phyloP scores from a whole-genome alignment of 305 asterid species.

The Solanum hybrid region DNA sequence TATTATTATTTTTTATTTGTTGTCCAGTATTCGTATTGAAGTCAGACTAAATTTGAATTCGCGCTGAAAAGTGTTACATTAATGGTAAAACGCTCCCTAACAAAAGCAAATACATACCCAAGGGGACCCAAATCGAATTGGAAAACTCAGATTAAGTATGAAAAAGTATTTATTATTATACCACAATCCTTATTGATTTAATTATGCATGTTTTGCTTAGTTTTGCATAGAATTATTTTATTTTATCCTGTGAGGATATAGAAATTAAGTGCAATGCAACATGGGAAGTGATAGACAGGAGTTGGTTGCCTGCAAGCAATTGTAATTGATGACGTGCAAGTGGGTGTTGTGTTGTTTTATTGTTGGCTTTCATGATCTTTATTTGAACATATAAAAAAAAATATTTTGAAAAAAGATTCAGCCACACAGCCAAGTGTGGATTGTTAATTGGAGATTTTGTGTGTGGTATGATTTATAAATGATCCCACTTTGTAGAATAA shows the following conservation, averaged over 20 bases:
- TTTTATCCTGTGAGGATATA: not conserved
- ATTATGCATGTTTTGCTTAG: not conserved
- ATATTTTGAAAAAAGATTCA: not conserved
- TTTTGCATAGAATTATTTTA: not conserved
- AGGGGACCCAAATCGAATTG: not conserved
- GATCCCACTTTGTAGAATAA: not conserved
- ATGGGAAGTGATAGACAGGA: not conserved
- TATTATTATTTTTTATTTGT: too few relatives aligned
- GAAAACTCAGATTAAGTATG: accelerated
- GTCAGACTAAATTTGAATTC: too few relatives aligned
- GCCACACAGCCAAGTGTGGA: not conserved
- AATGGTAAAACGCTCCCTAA: accelerated
- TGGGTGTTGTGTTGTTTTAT: not conserved
- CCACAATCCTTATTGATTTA: not conserved
- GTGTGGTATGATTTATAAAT: not conserved
- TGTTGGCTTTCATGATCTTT: not conserved
- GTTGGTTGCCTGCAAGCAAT: not conserved
- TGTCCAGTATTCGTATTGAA: not conserved
- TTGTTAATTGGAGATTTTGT: not conserved
- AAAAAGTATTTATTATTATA: not conserved
- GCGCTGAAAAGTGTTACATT: accelerated
- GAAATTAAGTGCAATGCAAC: not conserved
- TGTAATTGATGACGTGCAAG: not conserved
- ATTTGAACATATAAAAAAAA: not conserved
- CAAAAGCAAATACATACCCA: not conserved